Base-by-base conservation (phyloP, 495 filamentous ascomycete genomes). In the Acidiella bohemica region DNA sequence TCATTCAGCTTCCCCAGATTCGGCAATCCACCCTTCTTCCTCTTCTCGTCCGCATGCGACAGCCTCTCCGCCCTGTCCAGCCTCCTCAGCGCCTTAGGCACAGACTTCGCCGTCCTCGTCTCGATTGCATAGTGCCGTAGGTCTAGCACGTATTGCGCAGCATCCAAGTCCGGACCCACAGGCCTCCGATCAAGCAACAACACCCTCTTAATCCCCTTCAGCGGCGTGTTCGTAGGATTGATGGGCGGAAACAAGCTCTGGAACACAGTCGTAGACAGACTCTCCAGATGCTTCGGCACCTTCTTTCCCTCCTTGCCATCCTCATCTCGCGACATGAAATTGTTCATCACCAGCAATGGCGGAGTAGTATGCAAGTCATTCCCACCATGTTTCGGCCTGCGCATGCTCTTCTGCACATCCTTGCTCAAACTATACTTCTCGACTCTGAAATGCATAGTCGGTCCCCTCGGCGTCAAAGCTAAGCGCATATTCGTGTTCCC, bases 181-280 rank as follows among this genome's bases (percentile, higher is more conserved):
- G 57, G 49, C 7, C 88, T 83, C 35, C 92, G 76, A 61, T 95
- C 94, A 41, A 96, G 67, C 27, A 96, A 71, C 39, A 99, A 70
- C 2, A 96, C 79, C 49, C 92, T 76, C 39, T 79, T 79, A 53
- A 96, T 94, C 10, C 84, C 84, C 28, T 79, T 74, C 23, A 96
- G 68, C 6, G 92, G 86, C 1, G 83, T 92, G 17, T 71, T 74
- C 57, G 93, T 84, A 0, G 90, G 92, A 51, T 87, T 86, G 61
- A 99, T 95, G 2, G 86, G 84, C 14, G 90, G 88, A 56, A 99
- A 96, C 25, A 99, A 73, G 2, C 83, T 92, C 59, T 95, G 90
- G 64, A 96, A 99, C 50, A 94, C 75, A 26, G 85, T 86, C 5
- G 86, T 96, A 2, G 82, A 76, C n/a, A 99, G 78, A 17, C 76